These are phyloP conservation scores for Plenodomus lindquistii DNA, from an alignment of 2,329 filamentous ascomycete species.

Conservation along the genomic window DNA sequence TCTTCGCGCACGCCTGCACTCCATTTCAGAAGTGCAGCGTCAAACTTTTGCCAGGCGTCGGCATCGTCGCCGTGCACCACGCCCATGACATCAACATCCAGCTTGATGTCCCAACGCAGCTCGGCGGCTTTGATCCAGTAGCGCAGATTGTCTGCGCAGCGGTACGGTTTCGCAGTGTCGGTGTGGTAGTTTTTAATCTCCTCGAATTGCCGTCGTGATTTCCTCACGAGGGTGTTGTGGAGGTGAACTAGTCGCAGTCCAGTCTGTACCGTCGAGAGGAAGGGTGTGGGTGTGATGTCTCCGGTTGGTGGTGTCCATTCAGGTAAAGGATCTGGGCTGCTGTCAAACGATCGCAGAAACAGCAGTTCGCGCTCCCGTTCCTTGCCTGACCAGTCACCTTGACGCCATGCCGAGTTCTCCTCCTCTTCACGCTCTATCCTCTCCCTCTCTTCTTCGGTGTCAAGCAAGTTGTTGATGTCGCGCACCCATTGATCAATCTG, in stretches of 20 bases:
- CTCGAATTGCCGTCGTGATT: conserved; percentile 84
- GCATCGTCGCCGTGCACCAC: conserved; percentile 75
- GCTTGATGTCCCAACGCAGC: conserved; percentile 84
- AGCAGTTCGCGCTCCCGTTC: conserved; percentile 79
- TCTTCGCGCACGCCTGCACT: conserved; percentile 81
- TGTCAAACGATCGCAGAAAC: conserved; percentile 78
- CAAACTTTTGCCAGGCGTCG: conserved; percentile 78
- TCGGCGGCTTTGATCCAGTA: conserved; percentile 98
- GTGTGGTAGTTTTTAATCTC: conserved; percentile 86
- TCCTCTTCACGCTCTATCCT: conserved; percentile 72
- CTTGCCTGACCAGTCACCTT: conserved; percentile 71
- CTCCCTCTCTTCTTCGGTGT: conserved; percentile 76
- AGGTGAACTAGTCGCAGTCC: conserved; percentile 81
- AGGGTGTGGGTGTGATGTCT: conserved; percentile 66
- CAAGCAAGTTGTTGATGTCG: conserved; percentile 75
- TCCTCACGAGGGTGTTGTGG: conserved; percentile 86
- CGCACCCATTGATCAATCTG: conserved; percentile 79
- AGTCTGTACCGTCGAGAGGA: conserved; percentile 74
- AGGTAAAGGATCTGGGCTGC: conserved; percentile 63
- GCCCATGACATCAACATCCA: conserved; percentile 83
- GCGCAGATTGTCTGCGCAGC: conserved; percentile 87
- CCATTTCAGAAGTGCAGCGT: conserved; percentile 82
- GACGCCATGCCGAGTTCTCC: conserved; percentile 78
- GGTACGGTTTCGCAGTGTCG: conserved; percentile 94
- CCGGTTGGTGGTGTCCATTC: conserved; percentile 65